phyloP scores from a whole-genome alignment of 1,284 basidiomycete species.

The Sphagnurus paluster region DNA sequence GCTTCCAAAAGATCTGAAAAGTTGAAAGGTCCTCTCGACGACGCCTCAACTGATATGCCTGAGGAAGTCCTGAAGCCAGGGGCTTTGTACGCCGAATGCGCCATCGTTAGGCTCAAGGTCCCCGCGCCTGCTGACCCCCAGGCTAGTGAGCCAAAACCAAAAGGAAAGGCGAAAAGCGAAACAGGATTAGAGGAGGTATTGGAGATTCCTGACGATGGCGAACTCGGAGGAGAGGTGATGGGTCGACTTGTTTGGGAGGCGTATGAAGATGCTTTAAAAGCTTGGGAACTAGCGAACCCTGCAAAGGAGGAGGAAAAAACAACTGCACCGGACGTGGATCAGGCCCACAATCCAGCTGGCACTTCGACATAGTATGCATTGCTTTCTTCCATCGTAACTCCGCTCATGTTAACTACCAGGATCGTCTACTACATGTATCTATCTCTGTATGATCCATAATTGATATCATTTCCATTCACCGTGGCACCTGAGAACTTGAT shows the following conservation, averaged over 20 bases:
- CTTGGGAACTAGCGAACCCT: slow-evolving; percentile 53
- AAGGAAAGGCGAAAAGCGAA: slow-evolving; percentile 24
- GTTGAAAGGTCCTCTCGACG: slow-evolving; percentile 10
- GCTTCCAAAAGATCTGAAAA: slow-evolving; percentile 21
- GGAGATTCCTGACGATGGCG: slow-evolving; percentile 56
- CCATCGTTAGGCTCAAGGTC: slow-evolving; percentile 53
- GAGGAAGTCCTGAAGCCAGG: slow-evolving; percentile 73
- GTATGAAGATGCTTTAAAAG: slow-evolving; percentile 62
- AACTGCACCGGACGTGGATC: slow-evolving; percentile 15
- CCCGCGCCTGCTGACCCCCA: slow-evolving; percentile 31
- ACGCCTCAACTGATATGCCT: slow-evolving; percentile 25
- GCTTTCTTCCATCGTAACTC: background rate
- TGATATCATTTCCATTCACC: too few species aligned
- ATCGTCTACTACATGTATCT: background rate
- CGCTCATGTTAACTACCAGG: background rate
- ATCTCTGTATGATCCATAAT: background rate
- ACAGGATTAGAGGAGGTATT: slow-evolving; percentile 26
- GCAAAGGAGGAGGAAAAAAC: slow-evolving; percentile 15
- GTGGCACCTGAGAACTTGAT: too few species aligned
- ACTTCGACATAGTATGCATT: slow-evolving; percentile 8
- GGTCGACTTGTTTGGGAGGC: slow-evolving; percentile 75
- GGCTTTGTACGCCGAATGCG: slow-evolving; percentile 73
- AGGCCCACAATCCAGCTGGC: background rate
- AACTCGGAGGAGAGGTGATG: slow-evolving; percentile 61
- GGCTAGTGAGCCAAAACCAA: slow-evolving; percentile 12